Evolutionary conservation across 2,329 filamentous ascomycete genomes (phyloP), one percentile per base, ranked within the genome.

Genomic region (Pochonia chlamydosporia): DNA sequence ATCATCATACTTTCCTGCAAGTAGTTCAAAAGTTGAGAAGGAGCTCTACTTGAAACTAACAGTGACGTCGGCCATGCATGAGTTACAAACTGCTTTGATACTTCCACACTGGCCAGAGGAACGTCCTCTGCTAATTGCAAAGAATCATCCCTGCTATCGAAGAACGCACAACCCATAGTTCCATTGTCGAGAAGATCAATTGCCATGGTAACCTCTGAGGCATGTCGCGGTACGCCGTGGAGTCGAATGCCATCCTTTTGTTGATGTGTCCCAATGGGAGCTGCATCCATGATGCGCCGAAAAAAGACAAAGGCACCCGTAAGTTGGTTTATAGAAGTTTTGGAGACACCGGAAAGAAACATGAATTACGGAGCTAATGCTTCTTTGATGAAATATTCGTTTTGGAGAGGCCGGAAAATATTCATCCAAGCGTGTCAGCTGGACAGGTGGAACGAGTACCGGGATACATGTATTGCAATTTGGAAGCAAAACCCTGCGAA

Each of bases 101-200:
- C 69, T 30, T 88, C 82, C n/a, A 80, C 62, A n/a, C 81, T 82
- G 4, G 83, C 85, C 54, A 81, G 73, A 14, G 79, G 74, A 9
- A 88, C 75, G 55, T 96, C 91, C 60, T 92, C 83, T 60, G 95
- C 82, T 37, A 96, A 73, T 49, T 79, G 85, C 3, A 96, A 65
- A 30, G 75, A 81, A 57, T 87, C 83, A 33, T 89, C 81, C 23
- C 75, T 69, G 5, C 84, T 82, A 40, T 84, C 72, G 60, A 92
- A 96, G 60, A 92, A 95, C 40, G 88, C 85, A 63, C 90, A 96
- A 1, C 92, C 92, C 16, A 96, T 74, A 0, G 77, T 82, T 1
- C 79, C 82, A 25, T 79, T 76, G n/a, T 83, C 77, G 52, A 77
- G 81, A 62, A 92, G 74, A 49, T 95, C 83, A 21, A 96, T 71